Evolutionary conservation across 331 rosid genomes (phyloP).

Genomic region (Arachis monticola): DNA sequence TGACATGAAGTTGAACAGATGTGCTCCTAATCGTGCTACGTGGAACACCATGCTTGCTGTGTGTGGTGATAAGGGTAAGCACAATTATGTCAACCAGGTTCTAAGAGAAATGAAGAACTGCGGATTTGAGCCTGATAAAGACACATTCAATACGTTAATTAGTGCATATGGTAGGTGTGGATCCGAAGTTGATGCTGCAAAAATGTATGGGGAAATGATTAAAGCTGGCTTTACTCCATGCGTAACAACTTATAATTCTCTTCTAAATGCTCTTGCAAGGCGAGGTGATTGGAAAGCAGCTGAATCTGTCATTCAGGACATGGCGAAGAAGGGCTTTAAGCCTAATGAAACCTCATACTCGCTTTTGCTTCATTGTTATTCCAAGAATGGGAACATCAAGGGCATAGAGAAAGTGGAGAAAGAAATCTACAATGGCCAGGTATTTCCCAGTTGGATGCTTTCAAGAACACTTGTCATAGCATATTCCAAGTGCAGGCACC

Average conservation of each 20-base stretch:
- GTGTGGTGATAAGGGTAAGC: slow-evolving; percentile 83
- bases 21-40: slow-evolving; percentile 80
- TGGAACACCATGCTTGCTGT: slow-evolving; percentile 97
- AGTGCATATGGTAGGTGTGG: slow-evolving; percentile 94
- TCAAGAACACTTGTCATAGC: slow-evolving; percentile 79
- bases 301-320: slow-evolving; percentile 73
- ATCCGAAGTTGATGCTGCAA: slow-evolving; percentile 73
- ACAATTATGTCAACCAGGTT: slow-evolving; percentile 66
- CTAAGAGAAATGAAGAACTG: slow-evolving; percentile 85
- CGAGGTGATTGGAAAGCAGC: slow-evolving; percentile 88
- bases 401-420: slow-evolving; percentile 76
- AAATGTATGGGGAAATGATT: slow-evolving; percentile 83
- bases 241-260: slow-evolving; percentile 81
- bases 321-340: slow-evolving; percentile 81
- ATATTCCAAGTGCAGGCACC: slow-evolving; percentile 77
- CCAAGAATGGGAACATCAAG: slow-evolving; percentile 70
- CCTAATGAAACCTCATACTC: slow-evolving; percentile 88
- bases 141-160: slow-evolving; percentile 90
- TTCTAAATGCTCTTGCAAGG: slow-evolving; percentile 84
- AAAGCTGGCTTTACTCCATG: slow-evolving; percentile 82
- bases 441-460: slow-evolving; percentile 87
- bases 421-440: slow-evolving; percentile 68
- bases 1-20: slow-evolving; percentile 87
- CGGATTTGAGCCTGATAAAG: slow-evolving; percentile 95
- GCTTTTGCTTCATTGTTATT: slow-evolving; percentile 78